Conservation (phyloP, 23 red algal genomes). For the Agarophyton chilense region DNA sequence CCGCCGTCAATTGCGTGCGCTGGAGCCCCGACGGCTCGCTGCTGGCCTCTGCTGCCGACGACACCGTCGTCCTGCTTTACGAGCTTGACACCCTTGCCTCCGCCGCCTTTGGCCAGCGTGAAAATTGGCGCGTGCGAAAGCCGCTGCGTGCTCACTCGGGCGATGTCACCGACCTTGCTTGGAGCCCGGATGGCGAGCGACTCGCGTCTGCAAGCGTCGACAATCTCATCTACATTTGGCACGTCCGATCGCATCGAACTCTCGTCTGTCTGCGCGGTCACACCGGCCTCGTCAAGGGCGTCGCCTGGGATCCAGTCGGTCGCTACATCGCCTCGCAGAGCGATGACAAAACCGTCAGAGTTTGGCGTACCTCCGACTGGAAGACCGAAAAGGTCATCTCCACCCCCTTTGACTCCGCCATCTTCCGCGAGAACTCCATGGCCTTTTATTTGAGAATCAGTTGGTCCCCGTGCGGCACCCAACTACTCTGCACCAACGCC, state of each 20-base stretch:
- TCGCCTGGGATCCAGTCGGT: constrained; percentile 94
- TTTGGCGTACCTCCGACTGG: constrained; percentile 98
- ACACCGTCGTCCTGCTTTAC: constrained; percentile 87
- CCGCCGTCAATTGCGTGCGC: constrained; percentile 90
- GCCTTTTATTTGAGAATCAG: constrained; percentile 81
- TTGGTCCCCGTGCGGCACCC: constrained; percentile 87
- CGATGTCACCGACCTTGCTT: constrained; percentile 92
- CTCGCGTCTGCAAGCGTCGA: constrained; percentile 87
- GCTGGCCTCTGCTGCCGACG: constrained; percentile 91
- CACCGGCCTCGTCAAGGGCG: constrained; percentile 93
- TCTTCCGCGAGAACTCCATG: constrained; percentile 77
- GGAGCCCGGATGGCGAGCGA: constrained; percentile 74
- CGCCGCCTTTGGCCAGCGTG: constrained; percentile 55
- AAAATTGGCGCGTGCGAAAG: constrained; percentile 74
- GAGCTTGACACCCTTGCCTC: neutral
- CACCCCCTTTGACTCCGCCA: constrained; percentile 80
- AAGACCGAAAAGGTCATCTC: constrained; percentile 85
- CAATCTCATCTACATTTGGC: constrained; percentile 92
- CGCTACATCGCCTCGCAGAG: constrained; percentile 86
- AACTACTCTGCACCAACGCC: constrained; percentile 79
- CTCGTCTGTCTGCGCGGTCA: constrained; percentile 68
- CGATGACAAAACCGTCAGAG: constrained; percentile 86
- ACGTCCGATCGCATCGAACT: constrained; percentile 23
- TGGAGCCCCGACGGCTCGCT: constrained; percentile 78
- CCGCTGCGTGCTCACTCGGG: constrained; percentile 78